These are phyloP conservation scores for Bipolaris oryzae DNA, from an alignment of 2,329 filamentous ascomycete species.

Conservation along the genomic window DNA sequence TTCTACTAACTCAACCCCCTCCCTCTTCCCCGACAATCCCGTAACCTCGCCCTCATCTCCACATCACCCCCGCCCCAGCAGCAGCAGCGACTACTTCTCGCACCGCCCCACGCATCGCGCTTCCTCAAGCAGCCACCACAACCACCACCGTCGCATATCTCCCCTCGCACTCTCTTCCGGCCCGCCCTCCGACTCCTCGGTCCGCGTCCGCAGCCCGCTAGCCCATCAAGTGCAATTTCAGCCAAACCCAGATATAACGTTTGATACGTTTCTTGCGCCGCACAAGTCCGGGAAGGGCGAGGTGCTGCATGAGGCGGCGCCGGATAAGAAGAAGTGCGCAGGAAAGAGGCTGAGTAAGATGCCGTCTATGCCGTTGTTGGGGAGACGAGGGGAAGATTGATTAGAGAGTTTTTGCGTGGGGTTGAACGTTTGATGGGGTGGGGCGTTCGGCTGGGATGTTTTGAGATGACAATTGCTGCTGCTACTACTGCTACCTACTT, in stretches of 20 bases:
- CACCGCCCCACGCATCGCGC: not conserved
- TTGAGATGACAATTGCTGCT: too few species aligned
- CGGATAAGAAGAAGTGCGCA: conserved; percentile 6
- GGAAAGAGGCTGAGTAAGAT: not conserved
- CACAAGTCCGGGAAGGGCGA: conserved; percentile 37
- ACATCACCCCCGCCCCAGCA: conserved; percentile 8
- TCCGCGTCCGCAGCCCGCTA: conserved; percentile 22
- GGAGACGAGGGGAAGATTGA: not conserved
- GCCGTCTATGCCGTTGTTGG: conserved; percentile 7
- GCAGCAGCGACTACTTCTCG: conserved; percentile 19
- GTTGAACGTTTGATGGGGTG: too few species aligned
- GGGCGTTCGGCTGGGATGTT: too few species aligned
- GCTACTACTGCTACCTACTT: too few species aligned
- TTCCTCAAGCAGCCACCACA: not conserved
- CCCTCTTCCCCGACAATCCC: not conserved
- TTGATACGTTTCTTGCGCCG: conserved; percentile 35
- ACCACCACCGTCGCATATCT: not conserved
- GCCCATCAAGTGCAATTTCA: conserved; percentile 11
- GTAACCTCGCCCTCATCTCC: not conserved
- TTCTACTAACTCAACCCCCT: conserved; percentile 5
- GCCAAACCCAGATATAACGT: conserved; percentile 25
- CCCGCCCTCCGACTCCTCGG: conserved; percentile 3
- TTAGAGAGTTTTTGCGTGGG: not conserved
- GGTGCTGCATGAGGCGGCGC: conserved; percentile 16
- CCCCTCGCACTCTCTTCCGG: not conserved